Base-by-base conservation (phyloP, 2,329 filamentous ascomycete genomes). In the Alternaria viburni region DNA sequence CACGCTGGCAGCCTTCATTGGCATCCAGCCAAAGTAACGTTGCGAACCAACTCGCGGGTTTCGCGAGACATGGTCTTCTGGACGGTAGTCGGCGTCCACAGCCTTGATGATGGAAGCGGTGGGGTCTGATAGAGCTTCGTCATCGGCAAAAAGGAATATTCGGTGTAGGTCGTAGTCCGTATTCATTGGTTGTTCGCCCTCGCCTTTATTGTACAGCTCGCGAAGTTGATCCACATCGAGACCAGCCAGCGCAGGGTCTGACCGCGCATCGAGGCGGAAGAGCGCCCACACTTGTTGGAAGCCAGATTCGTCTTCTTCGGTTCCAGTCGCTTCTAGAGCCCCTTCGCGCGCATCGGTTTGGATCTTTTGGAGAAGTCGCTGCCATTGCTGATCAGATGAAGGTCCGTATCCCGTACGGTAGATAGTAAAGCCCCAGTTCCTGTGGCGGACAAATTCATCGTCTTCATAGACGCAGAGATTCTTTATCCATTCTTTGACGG, bases 361-460 rank as follows among this genome's bases (percentile, higher is more conserved):
- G 10, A 69, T 66, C 11, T 30, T 66, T 19, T 70, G 13, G 45
- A 67, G 57, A 57, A 70, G 54, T 55, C 49, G 32, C 51, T 64
- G 51, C 66, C 64, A 70, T 62, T 54, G 61, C 54, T 69, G 36
- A 36, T 69, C 60, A 30, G 68, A 60, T 5, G 50, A 55, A n/a
- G 59, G 55, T 17, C 61, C 56, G 43, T 67, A 67, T 25, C 45
- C 51, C 4, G 60, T 69, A n/a, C 64, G 66, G 44, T 70, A 69
- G 36, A 70, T 67, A 11, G 66, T 69, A 54, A 65, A 67, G 52
- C 68, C 66, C 66, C 60, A 68, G 26, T 62, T 54, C 23, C 64
- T 55, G 12, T 49, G 8, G 28, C 50, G n/a, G 6, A 2, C 23
- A 43, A 30, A 23, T 2, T 25, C 23, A 30, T 60, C n/a, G 4